phyloP scores from a whole-genome alignment of 2,329 filamentous ascomycete species.

The Trichoderma sp. region DNA sequence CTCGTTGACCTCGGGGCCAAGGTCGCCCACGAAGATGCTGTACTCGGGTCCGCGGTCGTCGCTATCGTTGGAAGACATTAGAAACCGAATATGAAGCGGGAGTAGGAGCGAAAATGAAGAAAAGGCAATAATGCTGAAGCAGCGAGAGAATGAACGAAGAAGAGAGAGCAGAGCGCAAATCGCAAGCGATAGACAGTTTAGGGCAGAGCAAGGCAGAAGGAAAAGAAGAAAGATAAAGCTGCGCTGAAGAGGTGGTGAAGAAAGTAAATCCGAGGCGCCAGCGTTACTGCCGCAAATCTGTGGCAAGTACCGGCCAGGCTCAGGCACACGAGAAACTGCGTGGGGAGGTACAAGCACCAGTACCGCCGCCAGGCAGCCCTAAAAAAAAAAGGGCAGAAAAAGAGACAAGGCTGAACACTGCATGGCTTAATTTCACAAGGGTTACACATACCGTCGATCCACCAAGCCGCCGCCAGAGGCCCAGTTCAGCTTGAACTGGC shows the following conservation, averaged over 20 bases:
- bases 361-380: not conserved
- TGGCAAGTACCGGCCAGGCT: conserved; percentile 19
- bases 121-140: not conserved
- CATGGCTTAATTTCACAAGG: not conserved
- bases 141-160: not conserved
- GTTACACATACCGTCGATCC: conserved; percentile 74
- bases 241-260: conserved; percentile 6
- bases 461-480: conserved; percentile 94
- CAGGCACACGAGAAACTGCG: conserved; percentile 1
- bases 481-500: conserved; percentile 99
- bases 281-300: conserved; percentile 16
- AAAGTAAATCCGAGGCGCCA: conserved; percentile 27
- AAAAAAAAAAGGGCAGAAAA: not conserved
- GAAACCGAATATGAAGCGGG: conserved; percentile 5
- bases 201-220: not conserved
- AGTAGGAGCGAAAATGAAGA: not conserved
- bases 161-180: not conserved
- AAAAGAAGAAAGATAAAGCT: not conserved
- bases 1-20: conserved; percentile 98
- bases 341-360: conserved; percentile 10
- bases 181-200: not conserved
- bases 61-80: conserved; percentile 49
- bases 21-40: conserved; percentile 96
- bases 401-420: not conserved
- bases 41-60: conserved; percentile 96